Percentiles rank a stretch among this genome's conserved stretches.
These are phyloP conservation scores for Nitzschia palea DNA, from an alignment of 108 stramenopile species.

Conservation along the genomic window DNA sequence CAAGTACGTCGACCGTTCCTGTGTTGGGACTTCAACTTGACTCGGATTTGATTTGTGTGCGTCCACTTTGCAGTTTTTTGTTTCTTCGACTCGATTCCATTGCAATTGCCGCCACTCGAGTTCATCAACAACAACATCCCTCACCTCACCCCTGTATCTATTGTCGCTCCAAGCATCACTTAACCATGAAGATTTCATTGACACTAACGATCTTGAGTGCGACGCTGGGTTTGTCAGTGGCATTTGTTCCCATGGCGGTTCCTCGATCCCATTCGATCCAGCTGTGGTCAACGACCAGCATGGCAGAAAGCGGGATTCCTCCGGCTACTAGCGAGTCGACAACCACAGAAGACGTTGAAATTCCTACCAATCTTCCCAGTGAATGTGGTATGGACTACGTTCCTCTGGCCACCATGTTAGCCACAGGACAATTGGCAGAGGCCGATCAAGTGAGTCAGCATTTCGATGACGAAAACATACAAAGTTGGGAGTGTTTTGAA, in stretches of 20 bases:
- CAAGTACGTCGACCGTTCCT: too few relatives aligned
- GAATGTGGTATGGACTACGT: slow-evolving; percentile 92
- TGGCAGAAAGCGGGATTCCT: slow-evolving; percentile 64
- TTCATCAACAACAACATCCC: background rate
- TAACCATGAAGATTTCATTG: slow-evolving; percentile 11
- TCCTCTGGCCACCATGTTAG: slow-evolving; percentile 89
- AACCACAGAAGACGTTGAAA: slow-evolving; percentile 51
- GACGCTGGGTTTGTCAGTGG: background rate
- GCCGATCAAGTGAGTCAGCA: slow-evolving; percentile 87
- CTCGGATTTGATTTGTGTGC: background rate
- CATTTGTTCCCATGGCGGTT: background rate
- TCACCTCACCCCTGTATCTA: background rate
- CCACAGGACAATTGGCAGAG: slow-evolving; percentile 84
- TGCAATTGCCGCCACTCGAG: background rate
- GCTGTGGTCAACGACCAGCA: slow-evolving; percentile 13
- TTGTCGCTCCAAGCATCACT: background rate
- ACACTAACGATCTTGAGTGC: slow-evolving; percentile 1
- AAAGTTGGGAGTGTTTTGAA: too few relatives aligned
- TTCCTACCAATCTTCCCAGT: slow-evolving; percentile 85
- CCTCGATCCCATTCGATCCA: background rate
- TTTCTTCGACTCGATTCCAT: background rate
- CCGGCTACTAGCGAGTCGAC: slow-evolving; percentile 43
- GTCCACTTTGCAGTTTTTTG: background rate
- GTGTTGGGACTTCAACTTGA: slow-evolving; percentile 1
- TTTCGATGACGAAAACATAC: too few relatives aligned